Base-by-base conservation (phyloP, 805 yeast genomes). In the Candida oleophila region DNA sequence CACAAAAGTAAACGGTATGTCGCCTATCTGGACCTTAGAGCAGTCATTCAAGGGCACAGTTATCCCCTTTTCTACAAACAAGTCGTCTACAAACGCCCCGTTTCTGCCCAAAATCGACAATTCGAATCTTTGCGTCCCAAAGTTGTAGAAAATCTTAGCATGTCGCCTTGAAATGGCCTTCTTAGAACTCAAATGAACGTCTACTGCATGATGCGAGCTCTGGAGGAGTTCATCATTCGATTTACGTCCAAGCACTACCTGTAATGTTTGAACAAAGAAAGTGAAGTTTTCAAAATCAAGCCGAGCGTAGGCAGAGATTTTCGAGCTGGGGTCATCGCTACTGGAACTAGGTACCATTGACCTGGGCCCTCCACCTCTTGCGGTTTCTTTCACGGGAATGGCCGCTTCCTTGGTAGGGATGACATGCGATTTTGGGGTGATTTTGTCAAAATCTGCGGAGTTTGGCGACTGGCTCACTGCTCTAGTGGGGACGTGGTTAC, bases 11-110 rank as follows among this genome's bases (percentile, higher is more conserved):
- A 94, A 94, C 7, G 89, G 85, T 15, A 92, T 88, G 57, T 89
- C 96, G 12, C 97, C 98, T 35, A 94, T 89, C 64, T 94, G 98
- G 42, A 94, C 83, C 56, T 87, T 86, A 1, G 91, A 82, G 36
- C 85, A 87, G 65, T 92, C 89, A 19, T 74, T 74, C 41, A 94
- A 70, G 2, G 96, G 96, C 7, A 94, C 90, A 0, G 99, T 94
- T 33, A 88, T 83, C 7, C 96, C 97, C 50, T 87, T 81, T 60
- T 89, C 97, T 4, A 94, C 85, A 64, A 92, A 94, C 32, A 74
- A 74, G 54, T 90, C 96, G 64, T 92, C 94, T 3, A 94, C 96
- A 73, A 94, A 94, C 2, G 97, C 97, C 34, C 99, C 99, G 64
- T 94, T 94, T 55, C 96, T 78, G 16, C 99, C 99, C 55, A 91